Evolutionary conservation across 306 rosid genomes (phyloP), one percentile per base, ranked within the genome.

Genomic region (Mimosa bimucronata): DNA sequence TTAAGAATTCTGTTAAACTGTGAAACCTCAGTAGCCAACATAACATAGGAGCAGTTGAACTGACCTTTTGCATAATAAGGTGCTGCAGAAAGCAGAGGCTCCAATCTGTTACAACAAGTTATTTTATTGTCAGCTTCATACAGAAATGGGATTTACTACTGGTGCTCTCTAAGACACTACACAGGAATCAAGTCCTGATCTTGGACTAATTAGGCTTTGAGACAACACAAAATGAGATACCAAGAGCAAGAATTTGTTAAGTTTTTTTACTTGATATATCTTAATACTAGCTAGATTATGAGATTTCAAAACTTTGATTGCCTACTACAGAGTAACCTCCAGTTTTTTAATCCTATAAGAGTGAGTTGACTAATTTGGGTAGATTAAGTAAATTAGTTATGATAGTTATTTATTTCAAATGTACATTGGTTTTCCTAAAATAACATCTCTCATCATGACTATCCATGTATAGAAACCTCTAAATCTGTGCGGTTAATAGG

Each of bases 41-140:
- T 64, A 65, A 25, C 60, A 40, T 57, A 62, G 44, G 68, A 30
- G 66, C 76, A 86, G 38, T 37, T 65, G 75, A 61, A 38, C 71
- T 18, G 67, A 92, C 98, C 98, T 91, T 90, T 89, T 66, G 79
- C 76, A 75, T 90, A 85, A 80, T 90, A 74, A 44, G 94, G 75
- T 58, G 88, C 92, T n/a, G 90, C 92, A 64, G 84, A 83, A 76
- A 76, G 88, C 84, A 94, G 82, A 82, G 88, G 83, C 79, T 90
- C 94, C 88, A 58, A 73, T 86, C 92, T 90, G 82, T 67, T 68
- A 29, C 73, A 76, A 15, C 66, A 57, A 2, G 50, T 79, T 71
- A 37, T 50, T 30, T 68, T 77, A 23, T 83, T 77, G 81, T 88
- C 79, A 70, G 75, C 64, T 57, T 46, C 50, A 71, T 31, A 71